Evolutionary conservation across 2,329 filamentous ascomycete genomes (phyloP), one percentile per base, ranked within the genome.

Genomic region (Trichoderma harzianum): DNA sequence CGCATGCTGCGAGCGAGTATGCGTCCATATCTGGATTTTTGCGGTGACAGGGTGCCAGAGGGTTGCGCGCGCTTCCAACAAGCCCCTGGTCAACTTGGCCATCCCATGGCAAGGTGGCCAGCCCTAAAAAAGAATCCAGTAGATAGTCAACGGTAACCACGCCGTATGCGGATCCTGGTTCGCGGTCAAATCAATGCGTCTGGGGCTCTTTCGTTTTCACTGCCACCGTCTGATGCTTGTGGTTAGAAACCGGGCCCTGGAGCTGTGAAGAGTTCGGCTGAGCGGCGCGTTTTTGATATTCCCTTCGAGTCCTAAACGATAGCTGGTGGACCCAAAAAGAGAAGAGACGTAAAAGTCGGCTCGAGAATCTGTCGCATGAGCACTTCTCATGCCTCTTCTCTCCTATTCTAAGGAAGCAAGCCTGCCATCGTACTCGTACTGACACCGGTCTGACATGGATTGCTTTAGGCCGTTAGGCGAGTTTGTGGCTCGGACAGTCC

Each of bases 21-120:
- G 43, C 24, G 36, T 55, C 43, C 43, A 36, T 53, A 66, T 53
- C 21, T 30, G 63, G 63, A 66, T 53, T 55, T 30, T 30, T 26
- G 30, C 28, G 63, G 43, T 30, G 43, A 66, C 63, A 47, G 30
- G 63, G 24, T 66, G 43, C 30, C 18, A 66, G 30, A 66, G 47
- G 26, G 63, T 66, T 66, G 63, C 47, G 47, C 63, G 63, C 63
- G 63, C 63, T 66, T 66, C 43, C 47, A 55, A 55, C 28, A 34
- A 14, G n/a, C 63, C 63, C 62, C 63, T 55, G 63, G 63, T 66
- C 63, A 3, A 66, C 63, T 26, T 55, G 26, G 7, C 63, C 32
- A 47, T 66, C 47, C 43, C 47, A 55, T 53, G 43, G 43, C 63
- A 55, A 36, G 47, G 63, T 66, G 30, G 43, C 47, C 63, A 66